These are phyloP conservation scores for Asterophora parasitica DNA, from an alignment of 768 basidiomycete species.

Conservation along the genomic window DNA sequence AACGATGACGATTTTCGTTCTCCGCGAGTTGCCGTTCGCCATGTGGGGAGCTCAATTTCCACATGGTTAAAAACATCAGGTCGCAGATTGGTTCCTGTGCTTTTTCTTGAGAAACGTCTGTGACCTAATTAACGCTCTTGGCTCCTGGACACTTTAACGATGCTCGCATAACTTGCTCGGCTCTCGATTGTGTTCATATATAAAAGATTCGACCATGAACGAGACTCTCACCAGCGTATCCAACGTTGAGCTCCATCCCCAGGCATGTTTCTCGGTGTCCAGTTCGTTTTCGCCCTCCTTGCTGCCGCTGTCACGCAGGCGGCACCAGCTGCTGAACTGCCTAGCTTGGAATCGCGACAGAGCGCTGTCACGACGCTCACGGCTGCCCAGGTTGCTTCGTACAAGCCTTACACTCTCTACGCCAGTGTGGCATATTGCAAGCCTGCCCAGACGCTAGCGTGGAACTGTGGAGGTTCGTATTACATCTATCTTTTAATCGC, in stretches of 20 bases:
- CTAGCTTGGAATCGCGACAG: constrained; percentile 12
- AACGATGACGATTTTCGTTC: not conserved
- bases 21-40: not conserved
- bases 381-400: constrained; percentile 30
- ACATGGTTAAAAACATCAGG: not conserved
- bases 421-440: constrained; percentile 42
- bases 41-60: not conserved
- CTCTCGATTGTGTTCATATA: not conserved
- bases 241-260: not conserved
- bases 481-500: constrained; percentile 8
- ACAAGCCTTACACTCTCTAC: constrained; percentile 38
- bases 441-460: constrained; percentile 32
- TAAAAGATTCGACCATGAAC: not conserved
- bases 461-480: constrained; percentile 37
- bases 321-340: constrained; percentile 7
- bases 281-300: constrained; percentile 5
- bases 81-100: not conserved
- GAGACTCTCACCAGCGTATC: not conserved
- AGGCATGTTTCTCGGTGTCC: not conserved
- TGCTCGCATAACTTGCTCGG: not conserved
- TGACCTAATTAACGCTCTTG: not conserved
- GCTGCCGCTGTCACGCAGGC: constrained; percentile 1
- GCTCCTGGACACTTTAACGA: not conserved
- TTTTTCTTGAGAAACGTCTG: not conserved
- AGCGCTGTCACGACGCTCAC: constrained; percentile 26